phyloP scores from a whole-genome alignment of 306 rosid genomes.

The Sophora flavescens region DNA sequence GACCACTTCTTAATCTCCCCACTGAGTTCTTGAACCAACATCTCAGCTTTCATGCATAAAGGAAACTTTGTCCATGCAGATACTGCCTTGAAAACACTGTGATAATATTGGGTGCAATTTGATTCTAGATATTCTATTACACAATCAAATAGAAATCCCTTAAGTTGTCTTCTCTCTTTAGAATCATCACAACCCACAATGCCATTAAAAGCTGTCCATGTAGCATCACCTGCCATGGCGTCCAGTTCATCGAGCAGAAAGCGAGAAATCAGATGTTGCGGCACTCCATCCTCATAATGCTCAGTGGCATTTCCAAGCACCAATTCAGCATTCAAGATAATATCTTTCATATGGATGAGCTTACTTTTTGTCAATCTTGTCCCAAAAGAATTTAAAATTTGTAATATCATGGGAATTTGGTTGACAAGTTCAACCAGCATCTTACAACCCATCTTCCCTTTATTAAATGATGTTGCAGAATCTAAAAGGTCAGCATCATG shows the following conservation, averaged over 20 bases:
- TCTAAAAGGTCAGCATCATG: slow-evolving; percentile 61
- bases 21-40: slow-evolving; percentile 58
- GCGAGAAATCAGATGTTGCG: slow-evolving; percentile 51
- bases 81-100: slow-evolving; percentile 54
- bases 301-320: slow-evolving; percentile 57
- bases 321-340: slow-evolving; percentile 70
- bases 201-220: slow-evolving; percentile 47
- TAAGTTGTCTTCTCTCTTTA: slow-evolving; percentile 53
- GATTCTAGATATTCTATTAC: slow-evolving; percentile 72
- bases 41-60: slow-evolving; percentile 45
- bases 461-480: slow-evolving; percentile 63
- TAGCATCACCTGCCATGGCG: slow-evolving; percentile 43
- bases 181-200: slow-evolving; percentile 38
- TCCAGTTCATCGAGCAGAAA: slow-evolving; percentile 63
- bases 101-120: slow-evolving; percentile 52
- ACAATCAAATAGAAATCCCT: slow-evolving; percentile 69
- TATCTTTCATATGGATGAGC: slow-evolving; percentile 58
- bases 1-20: slow-evolving; percentile 68
- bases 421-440: slow-evolving; percentile 46
- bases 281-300: slow-evolving; percentile 35
- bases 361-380: slow-evolving; percentile 55
- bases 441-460: slow-evolving; percentile 48
- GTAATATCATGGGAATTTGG: slow-evolving; percentile 53
- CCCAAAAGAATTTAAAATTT: slow-evolving; percentile 50
- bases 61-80: slow-evolving; percentile 53